Conservation (phyloP, 805 yeast genomes). For the Yarrowia yakushimensis region DNA sequence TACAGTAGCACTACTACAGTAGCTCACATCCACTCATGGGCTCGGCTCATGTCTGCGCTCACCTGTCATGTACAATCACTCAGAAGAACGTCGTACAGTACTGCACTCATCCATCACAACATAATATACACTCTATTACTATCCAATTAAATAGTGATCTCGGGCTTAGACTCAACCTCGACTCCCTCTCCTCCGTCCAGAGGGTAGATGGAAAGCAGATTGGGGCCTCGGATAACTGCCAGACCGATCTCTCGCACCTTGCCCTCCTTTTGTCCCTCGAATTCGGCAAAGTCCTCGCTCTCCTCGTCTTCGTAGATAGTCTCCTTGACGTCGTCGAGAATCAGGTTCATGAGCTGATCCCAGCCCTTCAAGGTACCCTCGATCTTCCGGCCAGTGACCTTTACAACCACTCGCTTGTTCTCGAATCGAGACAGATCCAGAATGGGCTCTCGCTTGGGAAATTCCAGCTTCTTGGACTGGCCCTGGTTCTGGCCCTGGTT, state of each 20-base stretch:
- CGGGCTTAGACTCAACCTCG: constrained; percentile 24
- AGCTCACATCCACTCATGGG: too few relatives aligned
- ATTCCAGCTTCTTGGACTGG: constrained; percentile 44
- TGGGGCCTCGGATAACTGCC: constrained; percentile 84
- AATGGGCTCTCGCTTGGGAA: constrained; percentile 90
- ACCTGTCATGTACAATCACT: background rate
- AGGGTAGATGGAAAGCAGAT: constrained; percentile 65
- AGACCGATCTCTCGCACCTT: constrained; percentile 67
- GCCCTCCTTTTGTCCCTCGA: constrained; percentile 50
- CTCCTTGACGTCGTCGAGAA: constrained; percentile 62
- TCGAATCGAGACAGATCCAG: constrained; percentile 72
- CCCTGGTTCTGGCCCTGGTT: constrained; percentile 31
- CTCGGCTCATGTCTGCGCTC: too few relatives aligned
- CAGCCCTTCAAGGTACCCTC: constrained; percentile 81
- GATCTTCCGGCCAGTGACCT: constrained; percentile 78
- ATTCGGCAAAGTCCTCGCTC: constrained; percentile 55
- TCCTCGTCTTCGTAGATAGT: constrained; percentile 37
- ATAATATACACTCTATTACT: constrained; percentile 17
- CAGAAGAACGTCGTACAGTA: background rate
- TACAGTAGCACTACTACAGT: too few relatives aligned
- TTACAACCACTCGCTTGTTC: constrained; percentile 69
- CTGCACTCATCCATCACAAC: background rate
- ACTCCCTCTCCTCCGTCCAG: constrained; percentile 66
- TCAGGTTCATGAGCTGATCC: constrained; percentile 90
- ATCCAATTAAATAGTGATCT: constrained; percentile 20